Conservation (phyloP, 768 basidiomycete species). For the Rhizopogon rudus region DNA sequence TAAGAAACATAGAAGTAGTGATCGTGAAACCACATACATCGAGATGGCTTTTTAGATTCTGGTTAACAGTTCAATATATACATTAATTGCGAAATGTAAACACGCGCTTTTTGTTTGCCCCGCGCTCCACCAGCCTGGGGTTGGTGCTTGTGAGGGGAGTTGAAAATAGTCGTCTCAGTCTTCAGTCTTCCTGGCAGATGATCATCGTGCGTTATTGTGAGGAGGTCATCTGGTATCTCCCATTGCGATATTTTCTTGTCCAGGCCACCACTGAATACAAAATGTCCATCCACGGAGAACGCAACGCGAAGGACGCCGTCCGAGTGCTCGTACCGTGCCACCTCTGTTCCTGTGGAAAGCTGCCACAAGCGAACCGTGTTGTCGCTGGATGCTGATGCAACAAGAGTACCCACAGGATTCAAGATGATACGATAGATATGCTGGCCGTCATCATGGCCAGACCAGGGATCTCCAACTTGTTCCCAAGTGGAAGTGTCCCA, state of each 20-base stretch:
- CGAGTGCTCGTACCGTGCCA: neutral
- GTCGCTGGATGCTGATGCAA: neutral
- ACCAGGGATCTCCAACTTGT: neutral
- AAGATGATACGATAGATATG: neutral
- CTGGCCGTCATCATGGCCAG: neutral
- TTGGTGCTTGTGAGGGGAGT: too few relatives aligned
- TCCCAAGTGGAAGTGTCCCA: too few relatives aligned
- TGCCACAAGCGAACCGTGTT: neutral
- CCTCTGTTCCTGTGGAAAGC: neutral
- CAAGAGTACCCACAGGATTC: neutral
- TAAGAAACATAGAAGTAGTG: neutral
- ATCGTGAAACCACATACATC: neutral
- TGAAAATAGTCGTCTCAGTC: neutral
- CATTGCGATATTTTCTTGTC: neutral
- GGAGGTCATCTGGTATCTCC: neutral
- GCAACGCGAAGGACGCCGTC: neutral
- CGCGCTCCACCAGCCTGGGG: neutral
- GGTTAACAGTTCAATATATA: neutral
- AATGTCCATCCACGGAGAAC: neutral
- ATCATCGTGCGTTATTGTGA: neutral
- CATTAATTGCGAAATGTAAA: neutral
- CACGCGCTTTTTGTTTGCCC: neutral
- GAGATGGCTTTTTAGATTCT: neutral
- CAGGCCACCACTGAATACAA: neutral
- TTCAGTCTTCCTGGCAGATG: neutral